A percentile compares a stretch with the other conserved stretches of the same genome.
Conservation (phyloP, 2,329 filamentous ascomycete genomes). For the Ophiostoma australiae region DNA sequence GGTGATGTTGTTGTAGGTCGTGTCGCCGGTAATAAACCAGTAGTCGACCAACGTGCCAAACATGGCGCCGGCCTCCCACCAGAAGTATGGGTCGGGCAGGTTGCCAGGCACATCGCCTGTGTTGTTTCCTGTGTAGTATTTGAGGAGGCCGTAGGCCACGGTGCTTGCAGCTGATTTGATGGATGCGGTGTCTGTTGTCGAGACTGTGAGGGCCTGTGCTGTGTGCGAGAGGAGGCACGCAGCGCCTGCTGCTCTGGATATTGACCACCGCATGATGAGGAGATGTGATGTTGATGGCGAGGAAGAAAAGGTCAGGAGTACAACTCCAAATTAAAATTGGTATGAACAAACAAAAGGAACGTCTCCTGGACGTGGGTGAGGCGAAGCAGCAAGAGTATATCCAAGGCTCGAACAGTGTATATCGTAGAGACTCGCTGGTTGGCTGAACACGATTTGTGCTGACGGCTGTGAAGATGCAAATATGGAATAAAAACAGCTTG, state of each 20-base stretch:
- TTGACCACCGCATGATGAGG: conserved; percentile 17
- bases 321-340: background rate
- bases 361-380: conserved; percentile 14
- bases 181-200: conserved; percentile 37
- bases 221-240: conserved; percentile 25
- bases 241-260: conserved; percentile 19
- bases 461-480: background rate
- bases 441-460: background rate
- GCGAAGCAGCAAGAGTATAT: background rate
- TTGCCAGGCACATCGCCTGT: conserved; percentile 56
- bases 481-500: background rate
- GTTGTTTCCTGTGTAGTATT: conserved; percentile 53
- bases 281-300: background rate
- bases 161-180: conserved; percentile 46
- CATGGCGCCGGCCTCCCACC: conserved; percentile 72
- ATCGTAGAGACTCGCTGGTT: background rate
- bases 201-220: conserved; percentile 25
- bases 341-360: background rate
- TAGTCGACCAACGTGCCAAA: conserved; percentile 69
- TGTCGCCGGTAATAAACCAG: conserved; percentile 64
- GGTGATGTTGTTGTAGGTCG: conserved; percentile 57
- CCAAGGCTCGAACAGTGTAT: background rate
- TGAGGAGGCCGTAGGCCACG: conserved; percentile 38
- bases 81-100: conserved; percentile 60
- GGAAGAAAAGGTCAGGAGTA: background rate